Percentiles rank a stretch among this genome's conserved stretches.
These are phyloP conservation scores for Candida dubliniensis DNA, from an alignment of 1,139 yeast genomes.

Conservation along the genomic window DNA sequence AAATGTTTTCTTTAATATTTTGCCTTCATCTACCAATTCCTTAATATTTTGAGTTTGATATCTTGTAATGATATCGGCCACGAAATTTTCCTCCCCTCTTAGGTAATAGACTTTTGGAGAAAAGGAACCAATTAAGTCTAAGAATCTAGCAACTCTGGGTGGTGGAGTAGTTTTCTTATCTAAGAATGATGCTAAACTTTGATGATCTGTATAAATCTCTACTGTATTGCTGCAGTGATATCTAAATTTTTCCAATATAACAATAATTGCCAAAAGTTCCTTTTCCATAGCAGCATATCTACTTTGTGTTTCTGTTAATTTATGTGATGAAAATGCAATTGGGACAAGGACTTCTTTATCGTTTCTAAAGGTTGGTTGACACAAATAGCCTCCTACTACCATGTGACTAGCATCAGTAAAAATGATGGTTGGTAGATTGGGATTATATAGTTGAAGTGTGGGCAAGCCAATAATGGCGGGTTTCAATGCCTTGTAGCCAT, in stretches of 20 bases:
- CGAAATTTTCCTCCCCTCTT: not conserved
- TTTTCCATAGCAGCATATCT: slow-evolving; percentile 2
- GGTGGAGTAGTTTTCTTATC: not conserved
- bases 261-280: not conserved
- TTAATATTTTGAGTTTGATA: not conserved
- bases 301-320: not conserved
- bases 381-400: not conserved
- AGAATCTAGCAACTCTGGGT: not conserved
- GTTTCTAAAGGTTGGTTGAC: not conserved
- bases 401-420: not conserved
- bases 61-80: slow-evolving; percentile 1
- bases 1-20: not conserved
- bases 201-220: not conserved
- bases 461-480: not conserved
- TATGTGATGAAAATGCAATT: not conserved
- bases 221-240: not conserved
- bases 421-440: too few species aligned
- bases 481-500: not conserved
- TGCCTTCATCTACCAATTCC: not conserved
- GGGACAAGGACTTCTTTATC: not conserved
- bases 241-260: not conserved
- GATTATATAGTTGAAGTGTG: not conserved
- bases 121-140: slow-evolving; percentile 1
- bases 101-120: not conserved
- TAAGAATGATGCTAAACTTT: not conserved